Evolutionary conservation across 164 flowering plant species (phyloP).

Genomic region (Liriodendron chinense): DNA sequence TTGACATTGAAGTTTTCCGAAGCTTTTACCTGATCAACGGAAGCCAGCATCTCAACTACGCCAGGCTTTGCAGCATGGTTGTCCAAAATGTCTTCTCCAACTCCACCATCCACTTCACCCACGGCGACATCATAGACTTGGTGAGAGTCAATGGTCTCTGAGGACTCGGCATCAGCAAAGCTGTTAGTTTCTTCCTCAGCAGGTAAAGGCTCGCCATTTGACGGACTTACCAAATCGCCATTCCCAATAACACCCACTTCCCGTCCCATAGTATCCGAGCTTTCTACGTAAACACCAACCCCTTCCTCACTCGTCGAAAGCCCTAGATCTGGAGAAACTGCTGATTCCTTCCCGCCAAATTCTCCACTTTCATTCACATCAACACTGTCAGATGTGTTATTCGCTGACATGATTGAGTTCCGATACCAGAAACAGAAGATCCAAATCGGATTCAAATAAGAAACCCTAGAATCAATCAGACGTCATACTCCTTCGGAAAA

Average conservation of each 20-base stretch:
- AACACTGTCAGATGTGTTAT: background rate
- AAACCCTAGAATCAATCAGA: background rate
- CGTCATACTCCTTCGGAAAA: background rate
- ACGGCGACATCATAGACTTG: background rate
- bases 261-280: background rate
- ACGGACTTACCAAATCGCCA: background rate
- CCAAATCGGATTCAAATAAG: background rate
- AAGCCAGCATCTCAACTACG: constrained; percentile 2
- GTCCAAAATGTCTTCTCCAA: background rate
- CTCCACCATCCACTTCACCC: background rate
- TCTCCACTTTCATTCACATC: background rate
- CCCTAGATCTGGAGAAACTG: constrained; percentile 7
- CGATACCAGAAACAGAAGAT: background rate
- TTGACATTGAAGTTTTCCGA: background rate
- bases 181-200: constrained; percentile 18
- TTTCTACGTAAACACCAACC: background rate
- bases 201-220: background rate
- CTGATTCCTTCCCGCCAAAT: background rate
- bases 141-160: background rate
- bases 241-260: background rate
- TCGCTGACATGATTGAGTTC: background rate
- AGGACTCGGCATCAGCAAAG: constrained; percentile 2
- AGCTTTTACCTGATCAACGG: constrained; percentile 6
- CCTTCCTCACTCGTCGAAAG: constrained; percentile 1
- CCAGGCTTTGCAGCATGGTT: background rate